Evolutionary conservation across 495 filamentous ascomycete genomes (phyloP), one percentile per base, ranked within the genome.

Genomic region (Cercophora sp.): DNA sequence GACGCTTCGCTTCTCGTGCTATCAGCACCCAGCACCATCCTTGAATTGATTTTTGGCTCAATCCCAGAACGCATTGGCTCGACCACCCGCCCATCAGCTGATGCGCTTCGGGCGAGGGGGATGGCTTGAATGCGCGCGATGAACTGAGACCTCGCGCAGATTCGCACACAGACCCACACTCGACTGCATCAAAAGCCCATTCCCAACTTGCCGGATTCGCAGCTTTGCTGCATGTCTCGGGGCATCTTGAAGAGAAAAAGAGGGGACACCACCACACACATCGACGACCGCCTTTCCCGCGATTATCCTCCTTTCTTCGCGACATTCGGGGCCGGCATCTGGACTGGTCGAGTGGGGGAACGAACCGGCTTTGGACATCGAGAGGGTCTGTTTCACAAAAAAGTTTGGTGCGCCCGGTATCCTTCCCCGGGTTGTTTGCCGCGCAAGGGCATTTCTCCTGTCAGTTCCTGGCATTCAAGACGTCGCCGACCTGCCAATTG

Each of bases 1-100:
- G 11, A 16, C 20, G 20, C 34, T 23, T 19, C 35, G 29, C 27
- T 47, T 26, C 39, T 43, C 3, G 55, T 19, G n/a, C 48, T 48
- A 25, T 29, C 50, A 25, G 44, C 26, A 34, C 24, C 40, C 29
- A 44, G 34, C 45, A 32, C 51, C 41, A 55, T 42, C 52, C 37
- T 52, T 10, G 24, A 40, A 31, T 56, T 52, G 57, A 52, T 48
- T 59, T 59, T 56, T 59, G 57, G 52, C 57, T 59, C 53, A 59
- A 59, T 59, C 53, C 52, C 31, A 31, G 48, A 55, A 45, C 39
- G 56, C 25, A 52, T 59, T 47, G 57, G 48, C 27, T 59, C 43
- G 22, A 37, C 35, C 15, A 27, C 45, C 48, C 29, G 27, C 48
- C 32, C 36, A 52, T 59, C 57, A 59, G 48, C 57, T 59, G 52